Conservation (phyloP, 139 green algal genomes). For the Ulvella scutata region DNA sequence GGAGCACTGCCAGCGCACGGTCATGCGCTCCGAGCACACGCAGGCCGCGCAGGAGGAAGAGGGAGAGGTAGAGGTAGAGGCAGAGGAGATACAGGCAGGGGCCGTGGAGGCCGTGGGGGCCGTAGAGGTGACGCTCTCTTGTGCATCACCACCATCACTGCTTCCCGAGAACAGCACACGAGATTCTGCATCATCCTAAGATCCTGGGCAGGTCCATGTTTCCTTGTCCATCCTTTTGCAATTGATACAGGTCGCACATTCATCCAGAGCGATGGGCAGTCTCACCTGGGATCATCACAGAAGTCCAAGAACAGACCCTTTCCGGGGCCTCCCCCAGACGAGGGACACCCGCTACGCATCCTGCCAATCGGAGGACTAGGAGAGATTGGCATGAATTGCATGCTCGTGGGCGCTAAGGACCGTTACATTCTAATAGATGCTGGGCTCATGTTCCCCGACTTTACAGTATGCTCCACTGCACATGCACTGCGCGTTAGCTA, state of each 20-base stretch:
- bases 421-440: constrained; percentile 98
- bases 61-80: neutral
- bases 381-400: constrained; percentile 99
- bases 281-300: constrained; percentile 10
- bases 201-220: too few relatives aligned
- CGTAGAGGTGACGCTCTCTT: neutral
- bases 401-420: constrained; percentile 86
- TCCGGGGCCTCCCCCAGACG: constrained; percentile 37
- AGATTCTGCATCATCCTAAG: too few relatives aligned
- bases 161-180: too few relatives aligned
- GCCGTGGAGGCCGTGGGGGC: neutral
- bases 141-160: neutral
- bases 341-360: constrained; percentile 73
- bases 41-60: neutral
- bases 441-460: constrained; percentile 99
- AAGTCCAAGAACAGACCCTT: constrained; percentile 14
- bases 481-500: too few relatives aligned
- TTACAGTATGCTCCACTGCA: neutral
- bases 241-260: neutral
- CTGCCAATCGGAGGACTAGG: constrained; percentile 93
- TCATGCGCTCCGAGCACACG: neutral
- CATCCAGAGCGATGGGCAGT: constrained; percentile 8
- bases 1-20: too few relatives aligned
- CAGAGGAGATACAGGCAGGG: neutral
- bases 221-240: too few relatives aligned